Evolutionary conservation across 139 green algal genomes (phyloP).

Genomic region (Trebouxia sp.): DNA sequence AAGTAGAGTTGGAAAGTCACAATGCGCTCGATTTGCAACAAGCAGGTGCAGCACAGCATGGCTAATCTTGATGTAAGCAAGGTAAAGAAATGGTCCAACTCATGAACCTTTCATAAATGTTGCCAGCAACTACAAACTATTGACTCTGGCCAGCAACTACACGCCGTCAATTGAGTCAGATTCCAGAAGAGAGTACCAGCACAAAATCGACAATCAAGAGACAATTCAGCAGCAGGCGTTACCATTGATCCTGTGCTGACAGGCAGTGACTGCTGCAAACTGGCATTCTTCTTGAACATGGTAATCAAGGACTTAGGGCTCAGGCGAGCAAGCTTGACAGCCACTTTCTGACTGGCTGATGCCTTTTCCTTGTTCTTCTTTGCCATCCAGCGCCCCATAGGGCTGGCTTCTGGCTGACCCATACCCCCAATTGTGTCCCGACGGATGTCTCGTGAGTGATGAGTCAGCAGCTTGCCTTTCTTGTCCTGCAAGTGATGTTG

Average conservation of each 20-base stretch:
- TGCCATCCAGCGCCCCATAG: background rate
- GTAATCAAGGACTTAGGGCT: constrained; percentile 1
- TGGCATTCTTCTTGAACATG: constrained; percentile 12
- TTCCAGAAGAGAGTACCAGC: too few relatives aligned
- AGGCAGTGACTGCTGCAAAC: background rate
- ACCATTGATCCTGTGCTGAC: background rate
- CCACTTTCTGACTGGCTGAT: background rate
- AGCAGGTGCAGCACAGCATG: background rate
- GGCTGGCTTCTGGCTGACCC: background rate
- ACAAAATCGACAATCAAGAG: background rate
- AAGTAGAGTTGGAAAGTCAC: background rate
- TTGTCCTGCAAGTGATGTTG: background rate
- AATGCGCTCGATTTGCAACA: too few relatives aligned
- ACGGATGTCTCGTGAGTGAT: constrained; percentile 1
- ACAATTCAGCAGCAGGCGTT: background rate
- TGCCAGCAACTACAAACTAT: too few relatives aligned
- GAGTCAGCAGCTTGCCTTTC: constrained; percentile 10
- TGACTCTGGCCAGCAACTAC: too few relatives aligned
- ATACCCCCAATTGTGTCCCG: constrained; percentile 3
- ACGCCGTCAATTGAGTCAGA: too few relatives aligned
- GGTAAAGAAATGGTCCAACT: too few relatives aligned
- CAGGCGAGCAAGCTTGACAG: background rate
- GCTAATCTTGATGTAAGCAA: too few relatives aligned
- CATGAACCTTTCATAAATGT: too few relatives aligned
- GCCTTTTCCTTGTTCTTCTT: constrained; percentile 1